Conservation (phyloP, 2,329 filamentous ascomycete genomes). For the Lomentospora prolificans region DNA sequence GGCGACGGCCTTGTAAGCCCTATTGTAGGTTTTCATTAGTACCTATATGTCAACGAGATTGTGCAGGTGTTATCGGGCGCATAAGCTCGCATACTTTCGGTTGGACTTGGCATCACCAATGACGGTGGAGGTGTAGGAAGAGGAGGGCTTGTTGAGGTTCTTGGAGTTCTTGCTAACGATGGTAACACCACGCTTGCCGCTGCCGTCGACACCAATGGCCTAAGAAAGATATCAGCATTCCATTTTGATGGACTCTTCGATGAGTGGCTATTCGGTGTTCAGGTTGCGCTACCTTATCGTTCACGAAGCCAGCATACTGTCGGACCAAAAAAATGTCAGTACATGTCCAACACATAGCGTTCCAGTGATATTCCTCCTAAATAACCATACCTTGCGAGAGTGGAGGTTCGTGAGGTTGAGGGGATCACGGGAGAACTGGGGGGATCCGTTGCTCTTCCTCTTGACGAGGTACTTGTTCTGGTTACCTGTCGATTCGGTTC, state of each 20-base stretch:
- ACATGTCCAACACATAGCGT: conserved; percentile 19
- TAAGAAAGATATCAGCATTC: conserved; percentile 22
- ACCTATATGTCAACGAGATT: too few species aligned
- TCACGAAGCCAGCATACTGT: conserved; percentile 84
- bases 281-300: conserved; percentile 64
- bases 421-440: conserved; percentile 88
- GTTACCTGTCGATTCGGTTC: conserved; percentile 47
- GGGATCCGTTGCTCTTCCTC: conserved; percentile 67
- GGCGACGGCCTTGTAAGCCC: conserved; percentile 84
- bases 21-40: too few species aligned
- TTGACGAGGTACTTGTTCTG: conserved; percentile 90
- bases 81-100: conserved; percentile 56
- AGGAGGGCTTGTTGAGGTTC: conserved; percentile 62
- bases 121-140: conserved; percentile 53
- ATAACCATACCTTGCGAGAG: conserved; percentile 66
- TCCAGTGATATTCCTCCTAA: background rate
- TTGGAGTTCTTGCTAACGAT: conserved; percentile 78
- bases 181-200: conserved; percentile 69
- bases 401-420: conserved; percentile 89
- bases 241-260: background rate
- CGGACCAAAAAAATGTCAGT: conserved; percentile 18
- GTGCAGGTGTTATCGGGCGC: too few species aligned
- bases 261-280: background rate
- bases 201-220: conserved; percentile 73
- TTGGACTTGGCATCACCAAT: conserved; percentile 64